Conservation (phyloP, 2,329 filamentous ascomycete species). For the Ophiostoma triangulosporum region DNA sequence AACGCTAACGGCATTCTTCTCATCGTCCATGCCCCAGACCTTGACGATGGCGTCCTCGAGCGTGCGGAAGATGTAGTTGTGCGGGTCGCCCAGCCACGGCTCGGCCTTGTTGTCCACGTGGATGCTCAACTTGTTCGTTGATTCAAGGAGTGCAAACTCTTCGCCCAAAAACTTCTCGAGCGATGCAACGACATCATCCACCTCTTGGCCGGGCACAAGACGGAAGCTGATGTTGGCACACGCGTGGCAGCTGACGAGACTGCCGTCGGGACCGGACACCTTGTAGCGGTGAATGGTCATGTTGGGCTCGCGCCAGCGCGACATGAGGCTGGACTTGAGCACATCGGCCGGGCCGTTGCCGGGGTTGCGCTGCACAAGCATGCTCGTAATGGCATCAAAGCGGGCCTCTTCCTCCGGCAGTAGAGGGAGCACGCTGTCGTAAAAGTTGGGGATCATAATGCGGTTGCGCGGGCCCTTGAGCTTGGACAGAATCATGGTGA, state of each 20-base stretch:
- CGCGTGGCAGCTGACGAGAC: slow-evolving; percentile 79
- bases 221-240: slow-evolving; percentile 81
- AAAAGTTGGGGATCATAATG: slow-evolving; percentile 78
- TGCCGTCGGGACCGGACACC: slow-evolving; percentile 81
- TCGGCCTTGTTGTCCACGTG: slow-evolving; percentile 88
- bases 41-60: slow-evolving; percentile 74
- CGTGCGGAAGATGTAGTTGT: slow-evolving; percentile 80
- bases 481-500: slow-evolving; percentile 69
- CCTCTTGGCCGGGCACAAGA: slow-evolving; percentile 84
- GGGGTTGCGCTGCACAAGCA: slow-evolving; percentile 60
- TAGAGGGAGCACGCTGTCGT: slow-evolving; percentile 67
- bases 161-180: slow-evolving; percentile 54
- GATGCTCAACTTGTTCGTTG: slow-evolving; percentile 67
- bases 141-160: slow-evolving; percentile 62
- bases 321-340: slow-evolving; percentile 79
- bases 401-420: slow-evolving; percentile 63
- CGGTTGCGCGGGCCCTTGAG: slow-evolving; percentile 70
- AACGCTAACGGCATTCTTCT: not conserved
- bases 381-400: slow-evolving; percentile 71
- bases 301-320: slow-evolving; percentile 88
- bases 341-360: slow-evolving; percentile 43
- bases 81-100: slow-evolving; percentile 87
- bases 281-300: slow-evolving; percentile 89
- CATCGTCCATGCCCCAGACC: slow-evolving; percentile 55
- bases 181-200: slow-evolving; percentile 57